Percentiles rank a stretch among this genome's conserved stretches.
phyloP scores from a whole-genome alignment of 2,329 filamentous ascomycete genomes.

The Dendryphion nanum region DNA sequence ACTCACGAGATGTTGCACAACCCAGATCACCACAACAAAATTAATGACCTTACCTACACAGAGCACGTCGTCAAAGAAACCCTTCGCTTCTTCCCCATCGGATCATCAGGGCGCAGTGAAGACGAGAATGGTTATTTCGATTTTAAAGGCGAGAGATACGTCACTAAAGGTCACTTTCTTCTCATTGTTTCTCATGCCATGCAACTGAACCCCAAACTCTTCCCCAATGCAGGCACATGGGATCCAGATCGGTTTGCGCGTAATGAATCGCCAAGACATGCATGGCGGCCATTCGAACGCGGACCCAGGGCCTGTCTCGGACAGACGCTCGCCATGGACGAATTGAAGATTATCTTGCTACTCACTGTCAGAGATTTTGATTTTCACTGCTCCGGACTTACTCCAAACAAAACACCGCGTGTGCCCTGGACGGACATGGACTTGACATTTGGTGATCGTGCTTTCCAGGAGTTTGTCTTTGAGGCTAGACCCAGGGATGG shows the following conservation, averaged over 20 bases:
- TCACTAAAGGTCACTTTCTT: constrained; percentile 46
- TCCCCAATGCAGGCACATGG: constrained; percentile 25
- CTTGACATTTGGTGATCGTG: constrained; percentile 26
- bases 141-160: constrained; percentile 43
- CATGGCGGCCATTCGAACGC: constrained; percentile 57
- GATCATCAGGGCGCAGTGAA: constrained; percentile 43
- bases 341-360: constrained; percentile 52
- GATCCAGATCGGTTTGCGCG: constrained; percentile 41
- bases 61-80: constrained; percentile 54
- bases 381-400: constrained; percentile 35
- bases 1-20: constrained; percentile 40
- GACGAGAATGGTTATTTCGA: constrained; percentile 37
- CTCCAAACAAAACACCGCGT: constrained; percentile 25
- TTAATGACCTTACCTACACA: constrained; percentile 55
- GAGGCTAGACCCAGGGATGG: constrained; percentile 32
- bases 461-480: constrained; percentile 30
- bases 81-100: constrained; percentile 53
- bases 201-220: constrained; percentile 28
- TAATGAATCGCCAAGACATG: constrained; percentile 43
- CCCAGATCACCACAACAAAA: constrained; percentile 40
- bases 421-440: constrained; percentile 27
- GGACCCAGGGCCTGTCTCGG: constrained; percentile 59
- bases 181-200: constrained; percentile 41
- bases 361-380: constrained; percentile 53
- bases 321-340: constrained; percentile 55